Percentiles rank a stretch among this genome's conserved stretches.
These are phyloP conservation scores for Penicillium sp. DNA, from an alignment of 2,329 filamentous ascomycete genomes.

Conservation along the genomic window DNA sequence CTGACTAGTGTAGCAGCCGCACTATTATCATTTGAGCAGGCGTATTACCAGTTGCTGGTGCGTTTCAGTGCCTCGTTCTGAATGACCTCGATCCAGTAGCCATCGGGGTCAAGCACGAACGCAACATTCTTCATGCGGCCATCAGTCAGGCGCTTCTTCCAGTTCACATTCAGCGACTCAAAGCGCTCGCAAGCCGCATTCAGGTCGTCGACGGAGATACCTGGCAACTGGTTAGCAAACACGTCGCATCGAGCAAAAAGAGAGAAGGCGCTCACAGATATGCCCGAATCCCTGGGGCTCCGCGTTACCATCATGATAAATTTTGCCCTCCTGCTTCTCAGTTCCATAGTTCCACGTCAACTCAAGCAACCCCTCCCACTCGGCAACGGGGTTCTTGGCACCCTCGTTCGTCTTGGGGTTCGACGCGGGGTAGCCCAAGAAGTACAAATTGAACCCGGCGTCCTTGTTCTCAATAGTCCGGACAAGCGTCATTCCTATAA, in stretches of 20 bases:
- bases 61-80: conserved; percentile 67
- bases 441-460: conserved; percentile 87
- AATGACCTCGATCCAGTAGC: conserved; percentile 76
- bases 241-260: background rate
- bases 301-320: conserved; percentile 93
- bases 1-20: too few relatives aligned
- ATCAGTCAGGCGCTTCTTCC: conserved; percentile 95
- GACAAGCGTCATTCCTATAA: conserved; percentile 85
- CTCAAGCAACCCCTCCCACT: conserved; percentile 84
- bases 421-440: conserved; percentile 76
- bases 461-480: conserved; percentile 72
- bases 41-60: conserved; percentile 43
- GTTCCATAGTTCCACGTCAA: conserved; percentile 80
- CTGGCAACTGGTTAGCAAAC: conserved; percentile 43
- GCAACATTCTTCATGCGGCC: conserved; percentile 92
- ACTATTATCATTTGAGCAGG: too few relatives aligned
- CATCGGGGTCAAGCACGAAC: conserved; percentile 86
- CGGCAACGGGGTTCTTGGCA: conserved; percentile 62
- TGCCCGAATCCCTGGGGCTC: conserved; percentile 94
- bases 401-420: conserved; percentile 57
- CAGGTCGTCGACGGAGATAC: conserved; percentile 83
- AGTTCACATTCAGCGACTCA: conserved; percentile 78
- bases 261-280: conserved; percentile 66
- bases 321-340: conserved; percentile 77
- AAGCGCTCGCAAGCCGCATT: conserved; percentile 85